Evolutionary conservation across 495 filamentous ascomycete species (phyloP).

Genomic region (Aspergillus cavernicola): DNA sequence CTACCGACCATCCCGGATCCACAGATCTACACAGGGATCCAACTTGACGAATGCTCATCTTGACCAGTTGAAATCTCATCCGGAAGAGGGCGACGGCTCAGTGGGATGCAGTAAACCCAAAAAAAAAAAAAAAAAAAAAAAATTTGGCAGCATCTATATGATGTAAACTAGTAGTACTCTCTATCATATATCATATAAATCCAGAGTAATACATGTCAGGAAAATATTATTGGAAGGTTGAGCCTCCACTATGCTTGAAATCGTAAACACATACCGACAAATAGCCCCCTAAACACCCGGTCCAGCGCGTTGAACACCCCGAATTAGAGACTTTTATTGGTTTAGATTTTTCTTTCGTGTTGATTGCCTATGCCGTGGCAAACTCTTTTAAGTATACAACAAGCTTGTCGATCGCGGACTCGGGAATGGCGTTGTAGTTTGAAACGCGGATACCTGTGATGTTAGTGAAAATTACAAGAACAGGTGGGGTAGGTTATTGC

Average conservation of each 20-base stretch:
- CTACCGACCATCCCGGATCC: no score
- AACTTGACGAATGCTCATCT: no score
- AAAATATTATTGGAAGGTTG: slow-evolving; percentile 6
- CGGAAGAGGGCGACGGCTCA: no score
- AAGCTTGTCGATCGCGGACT: slow-evolving; percentile 56
- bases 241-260: slow-evolving; percentile 10
- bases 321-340: no score
- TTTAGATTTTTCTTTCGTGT: no score
- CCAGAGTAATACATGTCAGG: not conserved
- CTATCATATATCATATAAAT: not conserved
- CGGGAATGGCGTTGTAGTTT: slow-evolving; percentile 59
- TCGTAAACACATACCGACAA: not conserved
- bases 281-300: not conserved
- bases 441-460: slow-evolving; percentile 26
- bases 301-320: slow-evolving; percentile 7
- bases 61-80: no score
- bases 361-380: slow-evolving; percentile 13
- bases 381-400: slow-evolving; percentile 55
- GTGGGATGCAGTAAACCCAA: no score
- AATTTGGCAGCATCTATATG: no score
- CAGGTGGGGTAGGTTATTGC: slow-evolving; percentile 52
- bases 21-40: no score
- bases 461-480: slow-evolving; percentile 1
- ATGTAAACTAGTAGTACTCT: not conserved
- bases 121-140: no score